phyloP scores from a whole-genome alignment of 2,329 filamentous ascomycete genomes.

The Colletotrichum euphorbiae region DNA sequence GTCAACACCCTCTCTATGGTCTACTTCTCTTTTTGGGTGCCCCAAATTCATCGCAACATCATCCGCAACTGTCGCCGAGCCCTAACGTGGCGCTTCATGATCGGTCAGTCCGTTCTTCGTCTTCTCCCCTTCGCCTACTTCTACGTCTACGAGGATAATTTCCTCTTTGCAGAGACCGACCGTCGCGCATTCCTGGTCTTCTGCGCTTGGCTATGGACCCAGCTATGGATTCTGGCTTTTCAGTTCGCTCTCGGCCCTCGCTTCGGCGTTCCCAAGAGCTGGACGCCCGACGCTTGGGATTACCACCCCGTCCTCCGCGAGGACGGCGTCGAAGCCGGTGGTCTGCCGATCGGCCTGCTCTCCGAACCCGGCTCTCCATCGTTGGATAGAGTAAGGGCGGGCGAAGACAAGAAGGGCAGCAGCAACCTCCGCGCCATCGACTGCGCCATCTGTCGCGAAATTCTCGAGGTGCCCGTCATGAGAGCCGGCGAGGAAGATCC shows the following conservation, averaged over 20 bases:
- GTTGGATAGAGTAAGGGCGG: slow-evolving; percentile 48
- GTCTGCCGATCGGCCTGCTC: slow-evolving; percentile 81
- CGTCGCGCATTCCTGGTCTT: slow-evolving; percentile 72
- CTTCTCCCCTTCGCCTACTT: slow-evolving; percentile 88
- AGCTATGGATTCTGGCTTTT: slow-evolving; percentile 80
- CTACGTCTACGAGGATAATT: slow-evolving; percentile 81
- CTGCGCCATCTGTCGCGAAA: slow-evolving; percentile 94
- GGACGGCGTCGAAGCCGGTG: slow-evolving; percentile 83
- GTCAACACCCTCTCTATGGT: slow-evolving; percentile 74
- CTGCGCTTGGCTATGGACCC: slow-evolving; percentile 86
- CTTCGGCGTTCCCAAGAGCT: slow-evolving; percentile 81
- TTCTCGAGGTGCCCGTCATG: slow-evolving; percentile 88
- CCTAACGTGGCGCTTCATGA: slow-evolving; percentile 89
- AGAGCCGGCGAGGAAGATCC: slow-evolving; percentile 65
- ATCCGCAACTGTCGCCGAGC: slow-evolving; percentile 92
- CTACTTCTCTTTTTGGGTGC: slow-evolving; percentile 92
- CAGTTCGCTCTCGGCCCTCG: slow-evolving; percentile 90
- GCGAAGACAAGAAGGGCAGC: slow-evolving; percentile 47
- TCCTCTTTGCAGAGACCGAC: slow-evolving; percentile 81
- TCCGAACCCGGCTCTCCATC: slow-evolving; percentile 43
- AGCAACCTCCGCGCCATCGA: slow-evolving; percentile 72
- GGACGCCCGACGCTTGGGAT: slow-evolving; percentile 84
- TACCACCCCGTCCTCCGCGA: slow-evolving; percentile 92
- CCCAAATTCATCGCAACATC: slow-evolving; percentile 91
- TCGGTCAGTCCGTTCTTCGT: slow-evolving; percentile 84